Evolutionary conservation across 495 filamentous ascomycete genomes (phyloP), one percentile per base, ranked within the genome.

Genomic region (Penicillium canescens): DNA sequence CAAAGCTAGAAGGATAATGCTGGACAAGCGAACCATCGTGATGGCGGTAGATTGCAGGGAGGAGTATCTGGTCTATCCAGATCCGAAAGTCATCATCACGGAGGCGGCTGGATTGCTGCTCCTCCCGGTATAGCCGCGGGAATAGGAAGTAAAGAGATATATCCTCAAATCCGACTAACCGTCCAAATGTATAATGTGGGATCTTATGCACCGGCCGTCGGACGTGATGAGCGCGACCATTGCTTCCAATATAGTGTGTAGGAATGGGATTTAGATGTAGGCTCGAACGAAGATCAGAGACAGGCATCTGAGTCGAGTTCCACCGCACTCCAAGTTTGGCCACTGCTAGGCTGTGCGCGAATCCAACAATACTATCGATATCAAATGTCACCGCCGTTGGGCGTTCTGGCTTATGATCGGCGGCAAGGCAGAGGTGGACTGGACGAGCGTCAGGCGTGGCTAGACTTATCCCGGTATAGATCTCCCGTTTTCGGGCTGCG

Each of bases 1-100:
- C n/a, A n/a, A n/a, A n/a, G n/a, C 47, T 50, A 18, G 37, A 41
- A 21, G 47, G 37, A 28, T 50, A 50, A 26, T 50, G 37, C 37
- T 50, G n/a, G 33, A 50, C 23, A 5, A 50, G 47, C 11, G 35
- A 37, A 9, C 35, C 11, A 37, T 37, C 35, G 35, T 37, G 35
- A 37, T 37, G 6, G 35, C 35, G 35, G 13, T 37, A 37, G 11
- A 37, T 37, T 37, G 35, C 6, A 37, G 35, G 35, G 11, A 37
- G 35, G 11, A 37, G 35, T 37, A 37, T 37, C 35, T 37, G 14
- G 35, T 37, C 35, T 37, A 37, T 37, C 35, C 11, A 37, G 13
- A 37, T 14, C 35, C 35, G 35, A 37, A 37, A 37, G 35, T 37
- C 35, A n/a, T 37, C 11, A 37, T 37, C 35, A 37, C 35, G 35